Conservation (phyloP, 2,329 filamentous ascomycete genomes). For the Septoria linicola region DNA sequence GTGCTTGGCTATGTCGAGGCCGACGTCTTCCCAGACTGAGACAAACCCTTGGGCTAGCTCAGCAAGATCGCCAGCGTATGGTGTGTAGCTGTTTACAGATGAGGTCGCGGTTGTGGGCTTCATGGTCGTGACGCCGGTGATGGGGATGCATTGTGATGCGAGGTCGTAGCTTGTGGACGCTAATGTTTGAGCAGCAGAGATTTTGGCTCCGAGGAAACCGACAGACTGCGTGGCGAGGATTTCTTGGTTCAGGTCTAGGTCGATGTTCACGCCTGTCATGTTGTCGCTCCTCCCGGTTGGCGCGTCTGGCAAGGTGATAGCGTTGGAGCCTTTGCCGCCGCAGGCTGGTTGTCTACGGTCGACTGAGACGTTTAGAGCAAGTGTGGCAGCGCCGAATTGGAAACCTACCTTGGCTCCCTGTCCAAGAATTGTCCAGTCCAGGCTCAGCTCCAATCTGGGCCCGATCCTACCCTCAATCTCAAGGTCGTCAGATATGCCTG, state of each 20-base stretch:
- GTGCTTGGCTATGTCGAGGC: too few relatives aligned
- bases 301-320: not conserved
- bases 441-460: constrained; percentile 9
- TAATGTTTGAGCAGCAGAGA: not conserved
- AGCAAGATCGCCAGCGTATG: not conserved
- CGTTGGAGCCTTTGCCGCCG: not conserved
- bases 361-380: constrained; percentile 3
- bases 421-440: constrained; percentile 9
- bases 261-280: not conserved
- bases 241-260: constrained; percentile 9
- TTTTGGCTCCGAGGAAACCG: not conserved
- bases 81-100: not conserved
- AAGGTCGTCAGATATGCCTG: constrained; percentile 8
- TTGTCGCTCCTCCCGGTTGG: not conserved
- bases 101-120: not conserved
- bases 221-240: constrained; percentile 9
- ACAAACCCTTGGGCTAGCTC: not conserved
- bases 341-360: constrained; percentile 1
- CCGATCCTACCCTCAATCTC: constrained; percentile 6
- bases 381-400: constrained; percentile 10
- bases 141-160: constrained; percentile 1
- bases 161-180: constrained; percentile 11
- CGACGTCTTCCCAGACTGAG: too few relatives aligned
- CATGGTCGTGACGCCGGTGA: not conserved
- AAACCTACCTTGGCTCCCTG: constrained; percentile 11